phyloP scores from a whole-genome alignment of 257 asterid genomes.

The Knoxia roxburghii region DNA sequence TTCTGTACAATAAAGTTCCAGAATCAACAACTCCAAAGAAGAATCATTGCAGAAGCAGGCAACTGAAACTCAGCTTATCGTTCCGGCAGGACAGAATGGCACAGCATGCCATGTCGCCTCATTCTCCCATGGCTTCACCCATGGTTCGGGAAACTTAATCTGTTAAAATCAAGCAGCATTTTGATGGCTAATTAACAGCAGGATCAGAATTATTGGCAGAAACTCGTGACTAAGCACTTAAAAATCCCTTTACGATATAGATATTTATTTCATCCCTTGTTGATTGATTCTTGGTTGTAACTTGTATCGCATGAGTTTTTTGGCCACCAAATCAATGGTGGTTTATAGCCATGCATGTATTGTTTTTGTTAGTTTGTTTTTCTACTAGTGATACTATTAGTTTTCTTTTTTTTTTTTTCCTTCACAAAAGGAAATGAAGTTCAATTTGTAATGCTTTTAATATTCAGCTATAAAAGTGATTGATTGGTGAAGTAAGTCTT shows the following conservation, averaged over 20 bases:
- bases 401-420: background rate
- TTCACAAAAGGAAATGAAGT: background rate
- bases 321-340: slow-evolving; percentile 4
- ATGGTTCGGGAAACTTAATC: slow-evolving; percentile 52
- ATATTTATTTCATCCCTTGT: background rate
- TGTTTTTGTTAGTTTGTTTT: background rate
- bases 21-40: slow-evolving; percentile 25
- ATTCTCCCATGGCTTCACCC: slow-evolving; percentile 15
- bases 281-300: background rate
- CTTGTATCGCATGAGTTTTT: too few species aligned
- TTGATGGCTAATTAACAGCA: too few species aligned
- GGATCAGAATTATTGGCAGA: too few species aligned
- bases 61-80: slow-evolving; percentile 69
- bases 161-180: background rate
- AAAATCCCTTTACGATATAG: background rate
- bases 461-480: background rate
- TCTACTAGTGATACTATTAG: too few species aligned
- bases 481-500: too few species aligned
- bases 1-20: slow-evolving; percentile 19
- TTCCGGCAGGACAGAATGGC: slow-evolving; percentile 55
- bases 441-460: background rate
- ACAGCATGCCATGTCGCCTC: slow-evolving; percentile 66
- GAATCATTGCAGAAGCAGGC: slow-evolving; percentile 41
- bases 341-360: background rate
- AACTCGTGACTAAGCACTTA: background rate